Evolutionary conservation across 345 rosid genomes (phyloP).

Genomic region (Raphanus raphanistrum): DNA sequence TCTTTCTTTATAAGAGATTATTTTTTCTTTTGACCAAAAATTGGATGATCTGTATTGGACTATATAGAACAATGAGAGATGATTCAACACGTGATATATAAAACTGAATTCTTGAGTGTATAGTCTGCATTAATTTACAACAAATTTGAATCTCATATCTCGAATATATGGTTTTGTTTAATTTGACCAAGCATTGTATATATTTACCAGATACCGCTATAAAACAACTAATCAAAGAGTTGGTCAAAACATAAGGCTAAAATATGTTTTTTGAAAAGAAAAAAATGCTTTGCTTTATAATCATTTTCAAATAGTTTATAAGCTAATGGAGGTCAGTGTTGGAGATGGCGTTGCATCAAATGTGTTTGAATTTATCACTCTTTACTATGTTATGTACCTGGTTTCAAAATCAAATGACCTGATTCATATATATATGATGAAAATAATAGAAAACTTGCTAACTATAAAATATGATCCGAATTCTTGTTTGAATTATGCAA

Average conservation of each 20-base stretch:
- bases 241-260: neutral
- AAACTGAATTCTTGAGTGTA: neutral
- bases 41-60: too few relatives aligned
- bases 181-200: neutral
- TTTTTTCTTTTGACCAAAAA: too few relatives aligned
- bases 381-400: neutral
- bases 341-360: neutral
- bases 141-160: neutral
- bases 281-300: neutral
- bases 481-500: neutral
- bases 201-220: neutral
- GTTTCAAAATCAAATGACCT: neutral
- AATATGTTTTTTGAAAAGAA: neutral
- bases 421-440: neutral
- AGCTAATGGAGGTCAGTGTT: neutral
- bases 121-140: neutral
- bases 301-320: neutral
- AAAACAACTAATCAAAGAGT: neutral
- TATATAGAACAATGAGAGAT: neutral
- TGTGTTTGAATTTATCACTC: neutral
- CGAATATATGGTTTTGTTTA: neutral
- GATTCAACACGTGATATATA: conserved; percentile 2
- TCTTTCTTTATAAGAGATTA: too few relatives aligned
- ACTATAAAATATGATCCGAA: neutral
- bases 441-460: too few relatives aligned